These are phyloP conservation scores for Candida khao-thaluensis DNA, from an alignment of 805 yeast genomes.

Conservation along the genomic window DNA sequence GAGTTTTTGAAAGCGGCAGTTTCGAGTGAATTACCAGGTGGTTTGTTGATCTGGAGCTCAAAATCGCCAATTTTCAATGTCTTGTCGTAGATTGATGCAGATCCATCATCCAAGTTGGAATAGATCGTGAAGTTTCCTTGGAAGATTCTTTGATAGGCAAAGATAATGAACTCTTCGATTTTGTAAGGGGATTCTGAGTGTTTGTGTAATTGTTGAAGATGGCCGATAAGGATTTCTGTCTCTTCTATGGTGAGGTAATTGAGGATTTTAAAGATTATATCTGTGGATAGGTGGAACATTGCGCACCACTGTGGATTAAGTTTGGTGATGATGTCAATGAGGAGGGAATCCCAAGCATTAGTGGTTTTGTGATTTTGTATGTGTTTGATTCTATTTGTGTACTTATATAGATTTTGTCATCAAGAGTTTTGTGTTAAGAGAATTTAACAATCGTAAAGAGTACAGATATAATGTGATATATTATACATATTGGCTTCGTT, in stretches of 20 bases:
- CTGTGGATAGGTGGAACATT: conserved; percentile 9
- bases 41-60: conserved; percentile 11
- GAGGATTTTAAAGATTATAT: conserved; percentile 9
- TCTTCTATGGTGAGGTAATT: conserved; percentile 11
- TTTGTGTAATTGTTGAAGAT: background rate
- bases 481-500: no score
- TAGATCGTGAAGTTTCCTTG: conserved; percentile 18
- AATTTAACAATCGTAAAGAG: no score
- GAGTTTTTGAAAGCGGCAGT: conserved; percentile 14
- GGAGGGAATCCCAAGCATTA: no score
- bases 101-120: conserved; percentile 11
- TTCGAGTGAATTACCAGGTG: conserved; percentile 8
- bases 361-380: no score
- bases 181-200: background rate
- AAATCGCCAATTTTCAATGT: conserved; percentile 17
- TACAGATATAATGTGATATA: no score
- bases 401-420: no score
- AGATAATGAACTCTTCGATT: conserved; percentile 8
- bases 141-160: conserved; percentile 22
- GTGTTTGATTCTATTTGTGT: no score
- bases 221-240: conserved; percentile 10
- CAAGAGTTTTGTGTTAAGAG: no score
- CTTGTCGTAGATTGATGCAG: conserved; percentile 12
- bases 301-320: background rate
- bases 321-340: no score